Evolutionary conservation across 2,329 filamentous ascomycete species (phyloP), one percentile per base, ranked within the genome.

Genomic region (Sporothrix humicola): DNA sequence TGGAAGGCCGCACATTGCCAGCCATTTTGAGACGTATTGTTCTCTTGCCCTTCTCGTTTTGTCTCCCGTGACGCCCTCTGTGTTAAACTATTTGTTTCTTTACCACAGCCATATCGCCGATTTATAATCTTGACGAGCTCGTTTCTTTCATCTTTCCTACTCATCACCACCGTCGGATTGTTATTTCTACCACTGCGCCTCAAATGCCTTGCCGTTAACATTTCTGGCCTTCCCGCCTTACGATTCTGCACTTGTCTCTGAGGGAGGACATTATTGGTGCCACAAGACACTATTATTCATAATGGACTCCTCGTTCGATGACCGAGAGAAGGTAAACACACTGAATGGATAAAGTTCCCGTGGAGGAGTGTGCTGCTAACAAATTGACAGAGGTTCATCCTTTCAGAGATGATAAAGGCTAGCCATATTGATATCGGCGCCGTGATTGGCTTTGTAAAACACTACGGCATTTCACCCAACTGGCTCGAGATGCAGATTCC

Each of bases 381-480:
- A n/a, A 26, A 10, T 15, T 9, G n/a, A n/a, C 77, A 89, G 87
- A 86, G 87, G 75, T 88, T 88, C 78, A 81, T 89, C 74, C 83
- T 89, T 73, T 86, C 84, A 73, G 87, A 89, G 79, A 86, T 89
- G 77, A 86, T 89, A 80, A 89, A 89, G 77, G 83, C 83, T 74
- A 89, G 87, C 81, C 79, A 82, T 44, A 80, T 89, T 74, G 84
- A 87, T 73, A 78, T 87, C 31, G 79, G 81, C 12, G 79, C 79
- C 20, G 79, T 89, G 44, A 83, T 84, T 23, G 80, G 81, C 13
- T 87, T 89, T 74, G 82, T 89, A 76, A 84, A 79, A 71, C 61
- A 74, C 37, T 77, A 78, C 65, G 76, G 76, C 12, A 76, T 82
- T 20, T 74, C 78, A 59, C 79, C 81, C 48, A 77, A 82, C 75